Base-by-base conservation (phyloP, 176 grass and related monocot species). In the Calamus simplicifolius region DNA sequence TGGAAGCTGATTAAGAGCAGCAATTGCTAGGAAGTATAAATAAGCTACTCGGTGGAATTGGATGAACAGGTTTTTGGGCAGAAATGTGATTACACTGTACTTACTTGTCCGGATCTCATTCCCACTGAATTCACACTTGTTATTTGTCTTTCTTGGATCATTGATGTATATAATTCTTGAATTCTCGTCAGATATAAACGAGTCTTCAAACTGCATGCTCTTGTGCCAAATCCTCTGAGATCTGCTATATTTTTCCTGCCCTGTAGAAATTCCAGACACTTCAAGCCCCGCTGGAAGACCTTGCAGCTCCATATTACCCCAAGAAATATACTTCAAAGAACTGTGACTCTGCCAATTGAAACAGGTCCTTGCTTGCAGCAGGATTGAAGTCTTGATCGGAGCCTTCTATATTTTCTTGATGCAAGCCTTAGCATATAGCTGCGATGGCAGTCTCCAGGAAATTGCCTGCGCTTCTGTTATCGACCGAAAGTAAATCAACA, bases 41-140 rank as follows among this genome's bases (percentile, higher is more conserved):
- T 98, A 98, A 51, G 94, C 94, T 50, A 98, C 43, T 49, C 94
- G 69, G 72, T 98, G 94, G 73, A 98, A 98, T 55, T 98, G 94
- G 57, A 83, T 98, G 81, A 98, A 98, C 74, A 98, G 75, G 73
- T 98, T 98, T 75, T 98, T 98, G 17, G 94, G 94, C 70, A 98
- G 60, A 66, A 98, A 98, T 16, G 94, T 98, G 49, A 98, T 83
- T 35, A 98, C 68, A 35, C 88, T 98, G 67, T 98, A 98, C 59
- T 98, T 98, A 81, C 94, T 98, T 57, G 94, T 98, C 29, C 94
- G 80, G 62, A 98, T 98, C 70, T 98, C 94, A 68, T 98, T 98
- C 50, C 94, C 94, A 0, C 84, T 85, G 67, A 98, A 98, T 66
- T 98, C 88, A 52, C 89, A 89, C 48, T 86, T 79, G 60, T 92